Evolutionary conservation across 2,329 filamentous ascomycete species (phyloP).

Genomic region (Fusarium mexicanum): DNA sequence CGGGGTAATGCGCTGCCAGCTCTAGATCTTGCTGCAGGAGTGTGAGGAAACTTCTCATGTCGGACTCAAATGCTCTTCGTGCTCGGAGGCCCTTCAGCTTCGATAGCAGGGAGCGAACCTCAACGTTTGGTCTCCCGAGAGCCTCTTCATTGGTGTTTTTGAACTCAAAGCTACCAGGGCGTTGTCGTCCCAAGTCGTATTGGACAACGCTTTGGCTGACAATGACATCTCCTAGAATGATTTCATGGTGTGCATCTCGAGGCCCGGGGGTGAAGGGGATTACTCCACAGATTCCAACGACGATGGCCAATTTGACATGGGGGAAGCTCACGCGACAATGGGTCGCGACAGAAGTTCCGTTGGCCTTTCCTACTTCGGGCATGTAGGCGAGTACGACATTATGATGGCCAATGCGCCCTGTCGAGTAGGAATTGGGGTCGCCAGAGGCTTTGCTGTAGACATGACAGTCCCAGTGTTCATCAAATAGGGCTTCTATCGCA

Average conservation of each 20-base stretch:
- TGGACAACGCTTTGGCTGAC: neutral
- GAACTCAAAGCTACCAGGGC: neutral
- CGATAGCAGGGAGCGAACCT: neutral
- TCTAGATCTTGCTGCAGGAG: neutral
- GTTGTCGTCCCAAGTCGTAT: neutral
- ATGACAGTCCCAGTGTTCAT: neutral
- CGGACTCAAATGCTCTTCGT: neutral
- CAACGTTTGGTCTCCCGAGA: neutral
- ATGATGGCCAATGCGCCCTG: slow-evolving; percentile 41
- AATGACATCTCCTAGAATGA: neutral
- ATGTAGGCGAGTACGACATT: slow-evolving; percentile 44
- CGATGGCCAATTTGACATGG: slow-evolving; percentile 45
- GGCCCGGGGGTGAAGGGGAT: slow-evolving; percentile 32
- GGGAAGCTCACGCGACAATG: slow-evolving; percentile 47
- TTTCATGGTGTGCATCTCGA: neutral
- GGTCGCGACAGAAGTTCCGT: slow-evolving; percentile 38
- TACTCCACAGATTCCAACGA: slow-evolving; percentile 54
- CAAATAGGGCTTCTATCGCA: slow-evolving; percentile 37
- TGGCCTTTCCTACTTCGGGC: slow-evolving; percentile 44
- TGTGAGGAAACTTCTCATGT: neutral
- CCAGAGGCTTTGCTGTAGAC: slow-evolving; percentile 35
- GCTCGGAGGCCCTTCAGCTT: neutral
- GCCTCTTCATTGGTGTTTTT: neutral
- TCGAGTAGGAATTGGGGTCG: slow-evolving; percentile 44
- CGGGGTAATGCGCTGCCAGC: neutral